phyloP scores from a whole-genome alignment of 2,329 filamentous ascomycete genomes.

The Cladosporium oxysporum region DNA sequence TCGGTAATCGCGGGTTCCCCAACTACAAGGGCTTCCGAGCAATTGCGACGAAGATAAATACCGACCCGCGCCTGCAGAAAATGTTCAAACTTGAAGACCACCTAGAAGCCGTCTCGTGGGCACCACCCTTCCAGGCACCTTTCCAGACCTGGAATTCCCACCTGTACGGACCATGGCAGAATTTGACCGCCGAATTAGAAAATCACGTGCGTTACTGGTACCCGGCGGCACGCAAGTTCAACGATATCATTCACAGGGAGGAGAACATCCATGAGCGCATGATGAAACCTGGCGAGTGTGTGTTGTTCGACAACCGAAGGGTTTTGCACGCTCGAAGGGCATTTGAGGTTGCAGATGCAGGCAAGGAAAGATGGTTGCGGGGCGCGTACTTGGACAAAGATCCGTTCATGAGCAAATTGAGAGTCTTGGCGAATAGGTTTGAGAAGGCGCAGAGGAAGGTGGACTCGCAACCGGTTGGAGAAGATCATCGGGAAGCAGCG shows the following conservation, averaged over 20 bases:
- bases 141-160: slow-evolving; percentile 1
- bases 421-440: slow-evolving; percentile 25
- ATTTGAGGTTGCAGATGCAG: slow-evolving; percentile 67
- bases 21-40: not conserved
- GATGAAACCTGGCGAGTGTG: slow-evolving; percentile 79
- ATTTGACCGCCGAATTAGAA: slow-evolving; percentile 7
- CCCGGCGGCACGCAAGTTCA: slow-evolving; percentile 57
- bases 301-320: slow-evolving; percentile 87
- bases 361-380: slow-evolving; percentile 72
- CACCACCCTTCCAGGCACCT: slow-evolving; percentile 41
- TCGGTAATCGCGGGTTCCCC: not conserved
- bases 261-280: slow-evolving; percentile 68
- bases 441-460: slow-evolving; percentile 6
- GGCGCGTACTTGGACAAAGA: slow-evolving; percentile 79
- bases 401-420: slow-evolving; percentile 52
- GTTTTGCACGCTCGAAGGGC: slow-evolving; percentile 79
- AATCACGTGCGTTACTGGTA: slow-evolving; percentile 46
- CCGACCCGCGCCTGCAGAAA: not conserved
- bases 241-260: slow-evolving; percentile 57
- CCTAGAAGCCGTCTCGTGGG: slow-evolving; percentile 38
- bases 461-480: not conserved
- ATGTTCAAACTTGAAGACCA: slow-evolving; percentile 25
- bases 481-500: not conserved
- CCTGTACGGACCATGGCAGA: not conserved
- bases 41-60: not conserved